Base-by-base conservation (phyloP, 805 yeast genomes). In the Ogataea paradorogensis region DNA sequence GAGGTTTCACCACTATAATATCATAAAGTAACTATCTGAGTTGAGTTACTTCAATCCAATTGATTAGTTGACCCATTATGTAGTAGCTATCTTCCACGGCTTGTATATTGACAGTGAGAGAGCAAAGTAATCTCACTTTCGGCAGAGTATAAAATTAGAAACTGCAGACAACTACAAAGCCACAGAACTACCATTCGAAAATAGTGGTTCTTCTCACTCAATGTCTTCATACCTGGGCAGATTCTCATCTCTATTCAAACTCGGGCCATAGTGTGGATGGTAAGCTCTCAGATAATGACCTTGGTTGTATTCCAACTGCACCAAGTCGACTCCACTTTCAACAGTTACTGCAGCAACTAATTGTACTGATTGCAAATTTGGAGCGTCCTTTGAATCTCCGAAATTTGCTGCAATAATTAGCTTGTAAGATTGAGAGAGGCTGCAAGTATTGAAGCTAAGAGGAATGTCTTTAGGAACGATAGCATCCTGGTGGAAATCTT, bases 371-470 rank as follows among this genome's bases (percentile, higher is more conserved):
- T 44, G 48, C 6, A 49, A 40, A 22, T 31, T 35, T 1, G 33
- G 34, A 5, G 33, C 33, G 9, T 49, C 38, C 9, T 33, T 42
- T 1, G 40, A 18, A 2, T 51, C 53, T 2, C 53, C 40, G 18
- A 69, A 48, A 1, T 67, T 69, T 4, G 58, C 65, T 1, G 49
- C 46, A 9, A 73, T 51, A 27, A 51, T 56, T 28, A 76, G 38
- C 4, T 51, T 46, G 50, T 78, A 76, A n/a, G 43, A 47, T 27
- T 84, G 64, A 9, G 63, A 52, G 15, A 82, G 67, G 50, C 78
- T 80, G 51, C 85, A 79, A 4, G 80, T 70, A 18, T 54, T 58
- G 55, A 82, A 82, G 14, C 74, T 58, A 2, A 86, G 84, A 2
- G 79, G 62, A 4, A 74, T 59, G 29, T 65, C 49, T 32, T 67